Base-by-base conservation (phyloP, 2,329 filamentous ascomycete genomes). In the Myotisia sp. region DNA sequence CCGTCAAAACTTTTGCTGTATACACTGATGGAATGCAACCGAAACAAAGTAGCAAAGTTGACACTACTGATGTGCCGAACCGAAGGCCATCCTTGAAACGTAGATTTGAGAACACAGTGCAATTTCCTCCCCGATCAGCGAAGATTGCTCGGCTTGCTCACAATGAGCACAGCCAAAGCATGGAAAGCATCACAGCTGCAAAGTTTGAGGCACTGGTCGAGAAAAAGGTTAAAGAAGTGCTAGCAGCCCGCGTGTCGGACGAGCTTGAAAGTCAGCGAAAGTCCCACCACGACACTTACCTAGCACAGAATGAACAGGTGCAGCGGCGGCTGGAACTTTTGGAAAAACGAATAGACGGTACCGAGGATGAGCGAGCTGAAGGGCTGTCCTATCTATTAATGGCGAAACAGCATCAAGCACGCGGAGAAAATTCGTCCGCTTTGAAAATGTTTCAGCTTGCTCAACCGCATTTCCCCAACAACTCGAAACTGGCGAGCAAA, bases 171-270 rank as follows among this genome's bases (percentile, higher is more conserved):
- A 24, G 44, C 14, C 41, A 63, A 26, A 44, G 71, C 59, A 14
- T 37, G 20, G 19, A 26, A 7, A 35, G 21, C 8, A 42, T 83
- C 6, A 79, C 76, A 0, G 71, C 76, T 12, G 78, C 75, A 8
- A 77, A 76, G 34, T 92, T 95, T 40, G 86, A 94, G 53, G 82
- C 85, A 24, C 76, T 94, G 60, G 84, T 95, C 1, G 82, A 93
- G 56, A 82, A 79, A 47, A 92, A 92, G 49, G 82, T 95, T 1
- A 78, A 79, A 39, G 85, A 93, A 59, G 85, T 90, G 22, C 65
- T 95, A 1, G 84, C 86, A 0, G 76, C 78, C n/a, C 73, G 79
- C 34, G 74, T 71, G 1, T 51, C 72, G 10, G 68, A 70, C 42
- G 72, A 77, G 58, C 68, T 39, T 52, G 63, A 38, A 42, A 60